Evolutionary conservation across 2,329 filamentous ascomycete species (phyloP).

Genomic region (Ophiostoma triangulosporum): DNA sequence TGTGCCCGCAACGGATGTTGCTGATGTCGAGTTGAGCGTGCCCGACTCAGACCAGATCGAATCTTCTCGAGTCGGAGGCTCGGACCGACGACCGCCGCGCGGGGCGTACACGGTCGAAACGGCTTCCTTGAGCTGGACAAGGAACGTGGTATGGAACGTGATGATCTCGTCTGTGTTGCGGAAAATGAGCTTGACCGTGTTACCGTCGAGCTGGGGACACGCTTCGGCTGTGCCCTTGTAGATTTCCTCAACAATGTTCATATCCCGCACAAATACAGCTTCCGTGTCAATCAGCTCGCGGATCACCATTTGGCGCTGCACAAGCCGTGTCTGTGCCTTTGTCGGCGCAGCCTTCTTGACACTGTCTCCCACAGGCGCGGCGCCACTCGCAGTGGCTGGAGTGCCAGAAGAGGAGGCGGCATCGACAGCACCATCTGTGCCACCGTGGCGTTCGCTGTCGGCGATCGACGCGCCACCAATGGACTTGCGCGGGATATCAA

Average conservation of each 20-base stretch:
- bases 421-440: background rate
- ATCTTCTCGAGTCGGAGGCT: constrained; percentile 19
- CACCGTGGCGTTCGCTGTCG: constrained; percentile 17
- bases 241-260: constrained; percentile 95
- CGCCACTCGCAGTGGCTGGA: background rate
- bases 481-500: constrained; percentile 28
- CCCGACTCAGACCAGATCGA: constrained; percentile 19
- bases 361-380: background rate
- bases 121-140: constrained; percentile 67
- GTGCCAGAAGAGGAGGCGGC: too few species aligned
- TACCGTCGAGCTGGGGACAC: constrained; percentile 62
- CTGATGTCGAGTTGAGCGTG: constrained; percentile 25
- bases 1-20: constrained; percentile 18
- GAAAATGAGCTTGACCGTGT: constrained; percentile 83
- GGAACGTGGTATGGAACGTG: constrained; percentile 67
- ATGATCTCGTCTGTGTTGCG: constrained; percentile 87
- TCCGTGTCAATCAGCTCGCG: constrained; percentile 92
- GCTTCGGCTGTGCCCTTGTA: constrained; percentile 87
- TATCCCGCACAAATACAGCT: constrained; percentile 77
- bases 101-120: constrained; percentile 68
- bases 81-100: constrained; percentile 23
- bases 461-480: constrained; percentile 24
- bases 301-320: constrained; percentile 70
- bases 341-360: constrained; percentile 27
- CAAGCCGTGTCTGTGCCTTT: constrained; percentile 56